These are phyloP conservation scores for Populus simonii DNA, from an alignment of 345 rosid genomes.

Conservation along the genomic window DNA sequence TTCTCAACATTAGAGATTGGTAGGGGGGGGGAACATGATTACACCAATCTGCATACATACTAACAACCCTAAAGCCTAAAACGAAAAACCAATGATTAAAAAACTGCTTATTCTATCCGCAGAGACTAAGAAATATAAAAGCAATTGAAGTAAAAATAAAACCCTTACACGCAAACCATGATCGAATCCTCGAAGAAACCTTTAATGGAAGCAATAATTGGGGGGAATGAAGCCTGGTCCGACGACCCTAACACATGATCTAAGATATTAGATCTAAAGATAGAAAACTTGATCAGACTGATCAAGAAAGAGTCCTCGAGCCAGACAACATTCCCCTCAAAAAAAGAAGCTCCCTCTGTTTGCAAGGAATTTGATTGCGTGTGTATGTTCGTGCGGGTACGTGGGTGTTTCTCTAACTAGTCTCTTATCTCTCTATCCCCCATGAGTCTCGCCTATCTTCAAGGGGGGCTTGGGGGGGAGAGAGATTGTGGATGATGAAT, in stretches of 20 bases:
- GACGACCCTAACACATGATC: conserved; percentile 50
- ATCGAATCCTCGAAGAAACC: background rate
- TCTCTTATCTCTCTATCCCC: conserved; percentile 38
- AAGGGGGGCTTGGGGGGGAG: conserved; percentile 43
- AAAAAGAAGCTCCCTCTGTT: conserved; percentile 37
- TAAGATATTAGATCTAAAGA: conserved; percentile 23
- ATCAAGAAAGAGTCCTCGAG: conserved; percentile 64
- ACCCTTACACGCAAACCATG: conserved; percentile 28
- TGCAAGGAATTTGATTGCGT: background rate
- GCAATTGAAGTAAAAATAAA: conserved; percentile 17
- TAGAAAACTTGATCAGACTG: background rate
- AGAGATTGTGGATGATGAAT: conserved; percentile 21
- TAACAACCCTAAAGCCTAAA: conserved; percentile 1
- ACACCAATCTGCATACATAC: conserved; percentile 10
- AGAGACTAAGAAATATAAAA: background rate
- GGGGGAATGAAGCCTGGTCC: conserved; percentile 99
- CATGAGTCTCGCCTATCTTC: conserved; percentile 58
- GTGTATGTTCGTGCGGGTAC: background rate
- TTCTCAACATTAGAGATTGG: background rate
- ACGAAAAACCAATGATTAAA: conserved; percentile 3
- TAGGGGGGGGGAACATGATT: conserved; percentile 4
- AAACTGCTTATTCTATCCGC: conserved; percentile 1
- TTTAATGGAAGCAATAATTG: conserved; percentile 54
- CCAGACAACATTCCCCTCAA: conserved; percentile 99
- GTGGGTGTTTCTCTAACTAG: background rate